Conservation (phyloP, 768 basidiomycete species). For the Lactarius deliciosus region DNA sequence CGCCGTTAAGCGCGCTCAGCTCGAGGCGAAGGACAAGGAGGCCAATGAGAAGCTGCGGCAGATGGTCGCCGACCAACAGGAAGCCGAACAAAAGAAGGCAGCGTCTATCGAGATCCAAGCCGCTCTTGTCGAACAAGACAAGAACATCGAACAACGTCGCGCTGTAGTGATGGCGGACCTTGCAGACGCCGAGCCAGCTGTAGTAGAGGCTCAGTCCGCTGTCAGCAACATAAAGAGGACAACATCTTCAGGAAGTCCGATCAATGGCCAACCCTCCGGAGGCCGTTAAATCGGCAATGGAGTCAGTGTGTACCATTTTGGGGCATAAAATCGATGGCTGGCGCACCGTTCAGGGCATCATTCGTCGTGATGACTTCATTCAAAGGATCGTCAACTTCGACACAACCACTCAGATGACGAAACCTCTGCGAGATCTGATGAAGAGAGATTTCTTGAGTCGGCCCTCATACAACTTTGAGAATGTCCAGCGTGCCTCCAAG, state of each 20-base stretch:
- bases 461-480: constrained; percentile 92
- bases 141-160: constrained; percentile 82
- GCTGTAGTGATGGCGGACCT: constrained; percentile 92
- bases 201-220: constrained; percentile 91
- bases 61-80: constrained; percentile 98
- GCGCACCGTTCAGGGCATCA: constrained; percentile 93
- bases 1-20: constrained; percentile 88
- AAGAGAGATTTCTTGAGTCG: constrained; percentile 89
- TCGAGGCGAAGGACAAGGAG: constrained; percentile 90
- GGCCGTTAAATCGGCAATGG: constrained; percentile 97
- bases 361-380: constrained; percentile 96
- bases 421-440: constrained; percentile 84
- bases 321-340: constrained; percentile 97
- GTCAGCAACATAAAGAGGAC: constrained; percentile 95
- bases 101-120: constrained; percentile 96
- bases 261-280: constrained; percentile 99
- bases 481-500: constrained; percentile 90
- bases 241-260: constrained; percentile 95
- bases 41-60: constrained; percentile 97
- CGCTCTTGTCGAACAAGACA: constrained; percentile 88
- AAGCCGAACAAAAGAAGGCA: constrained; percentile 96
- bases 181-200: constrained; percentile 96
- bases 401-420: constrained; percentile 88
- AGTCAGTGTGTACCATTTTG: constrained; percentile 93
- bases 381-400: constrained; percentile 94